phyloP scores from a whole-genome alignment of 345 rosid genomes.

The Zanthoxylum bungeanum region DNA sequence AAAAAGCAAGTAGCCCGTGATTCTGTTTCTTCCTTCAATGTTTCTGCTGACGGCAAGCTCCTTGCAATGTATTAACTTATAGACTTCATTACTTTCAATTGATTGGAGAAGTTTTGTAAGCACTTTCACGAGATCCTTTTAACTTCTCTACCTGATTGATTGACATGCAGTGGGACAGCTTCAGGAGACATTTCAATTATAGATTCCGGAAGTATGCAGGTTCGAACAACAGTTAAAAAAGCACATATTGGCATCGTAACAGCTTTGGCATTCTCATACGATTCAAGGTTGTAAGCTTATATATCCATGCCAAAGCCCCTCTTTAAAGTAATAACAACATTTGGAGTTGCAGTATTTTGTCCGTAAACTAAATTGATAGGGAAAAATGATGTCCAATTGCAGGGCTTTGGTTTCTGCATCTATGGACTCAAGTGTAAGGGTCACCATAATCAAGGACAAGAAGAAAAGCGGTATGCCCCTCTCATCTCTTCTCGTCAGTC shows the following conservation, averaged over 20 bases:
- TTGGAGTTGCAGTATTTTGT: background rate
- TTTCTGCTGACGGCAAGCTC: slow-evolving; percentile 78
- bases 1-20: slow-evolving; percentile 56
- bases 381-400: slow-evolving; percentile 19
- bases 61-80: slow-evolving; percentile 57
- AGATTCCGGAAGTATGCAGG: slow-evolving; percentile 45
- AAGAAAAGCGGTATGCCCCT: slow-evolving; percentile 37
- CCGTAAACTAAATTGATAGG: background rate
- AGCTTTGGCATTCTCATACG: slow-evolving; percentile 70
- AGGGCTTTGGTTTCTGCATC: slow-evolving; percentile 86
- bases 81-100: slow-evolving; percentile 2
- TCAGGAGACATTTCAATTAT: slow-evolving; percentile 66
- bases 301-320: background rate
- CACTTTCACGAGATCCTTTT: background rate
- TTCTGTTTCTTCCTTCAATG: slow-evolving; percentile 61
- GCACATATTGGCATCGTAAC: slow-evolving; percentile 92
- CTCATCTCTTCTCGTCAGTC: too few relatives aligned
- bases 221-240: slow-evolving; percentile 43
- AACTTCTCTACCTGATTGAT: slow-evolving; percentile 1
- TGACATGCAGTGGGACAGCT: slow-evolving; percentile 58
- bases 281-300: slow-evolving; percentile 61
- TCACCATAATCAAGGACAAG: slow-evolving; percentile 51
- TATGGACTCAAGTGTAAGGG: slow-evolving; percentile 87
- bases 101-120: slow-evolving; percentile 6
- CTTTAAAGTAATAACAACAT: background rate